Base-by-base conservation (phyloP, 768 basidiomycete species). In the Leucosporidium yakuticum region DNA sequence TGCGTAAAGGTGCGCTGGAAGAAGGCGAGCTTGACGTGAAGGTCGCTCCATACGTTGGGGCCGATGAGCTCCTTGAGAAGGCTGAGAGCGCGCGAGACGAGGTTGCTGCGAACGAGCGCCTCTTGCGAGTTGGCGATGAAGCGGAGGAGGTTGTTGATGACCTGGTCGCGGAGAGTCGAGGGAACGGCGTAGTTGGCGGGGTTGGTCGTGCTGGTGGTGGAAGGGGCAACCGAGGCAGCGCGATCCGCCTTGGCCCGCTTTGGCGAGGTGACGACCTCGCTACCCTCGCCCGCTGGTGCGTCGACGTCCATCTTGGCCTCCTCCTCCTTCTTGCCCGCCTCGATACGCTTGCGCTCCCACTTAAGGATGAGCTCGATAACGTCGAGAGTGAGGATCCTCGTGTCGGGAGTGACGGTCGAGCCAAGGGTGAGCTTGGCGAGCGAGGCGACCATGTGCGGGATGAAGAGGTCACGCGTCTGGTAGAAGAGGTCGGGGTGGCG, bases 71-170 rank as follows among this genome's bases (percentile, higher is more conserved):
- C 82, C 74, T 88, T 87, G 60, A 99, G 82, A 8, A 81, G 76
- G 19, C 78, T 77, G 61, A 82, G 76, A 21, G 80, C 80, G 57
- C 80, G 74, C 49, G 73, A 71, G 48, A 79, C 79, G 47, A 81
- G 73, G 55, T 78, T 78, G 48, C 77, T 77, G 29, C 77, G 72
- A 31, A 76, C 70, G 62, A 80, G 75, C 1, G 77, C 74, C 65
- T 82, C 81, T 4, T 71, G 49, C 48, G 81, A 78, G 36, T 85
- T 83, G 21, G 90, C 90, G 14, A 90, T 87, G 56, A 98, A 83
- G 57, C 95, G 88, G n/a, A 99, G 87, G 44, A 99, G 84, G 79
- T 93, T 96, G 80, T 91, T 93, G 70, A 97, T 88, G 80, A 96
- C 89, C 67, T 87, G 88, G 79, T 98, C 95, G 34, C 91, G 85